Base-by-base conservation (phyloP, 306 rosid species). In the Amphicarpaea edgeworthii region DNA sequence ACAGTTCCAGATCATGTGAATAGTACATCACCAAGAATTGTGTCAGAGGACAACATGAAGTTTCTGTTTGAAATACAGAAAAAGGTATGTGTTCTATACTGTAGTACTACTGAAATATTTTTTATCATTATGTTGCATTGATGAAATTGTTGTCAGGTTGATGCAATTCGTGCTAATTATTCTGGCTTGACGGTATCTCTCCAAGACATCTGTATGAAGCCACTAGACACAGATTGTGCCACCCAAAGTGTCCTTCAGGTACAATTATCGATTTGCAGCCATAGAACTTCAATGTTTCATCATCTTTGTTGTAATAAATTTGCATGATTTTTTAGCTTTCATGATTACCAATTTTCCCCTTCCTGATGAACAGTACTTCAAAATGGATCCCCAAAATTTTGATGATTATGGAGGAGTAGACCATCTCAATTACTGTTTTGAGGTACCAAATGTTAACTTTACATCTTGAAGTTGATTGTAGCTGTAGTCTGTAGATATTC, bases 171-270 rank as follows among this genome's bases (percentile, higher is more conserved):
- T 65, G 98, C 89, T 82, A 89, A 95, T 83, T 82, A 87, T 82
- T 90, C 92, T 59, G 96, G 97, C 55, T 73, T 78, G 61, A 77
- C 77, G 81, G 57, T 90, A 77, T 86, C 93, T 79, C 98, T 95
- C 43, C 70, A 83, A 83, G 97, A 95, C 80, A 95, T 95, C 66
- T 95, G 99, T 90, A 47, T 95, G 97, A 95, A 95, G 88, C 99
- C 99, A 73, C 83, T 95, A 70, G 97, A 95, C 83, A 86, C 81
- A 78, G 90, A 92, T 71, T 95, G 99, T 81, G 98, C 99, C 72
- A 89, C 93, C 41, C 99, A 92, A 82, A 95, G 93, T 83, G 86
- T 95, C 72, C 80, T 95, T 61, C 99, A 95, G 97, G 99, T 95
- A 73, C 43, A 81, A 45, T 78, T 60, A 59, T 67, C 81, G 68